These are phyloP conservation scores for Clavariopsis aquatica DNA, from an alignment of 495 filamentous ascomycete species.

Conservation along the genomic window DNA sequence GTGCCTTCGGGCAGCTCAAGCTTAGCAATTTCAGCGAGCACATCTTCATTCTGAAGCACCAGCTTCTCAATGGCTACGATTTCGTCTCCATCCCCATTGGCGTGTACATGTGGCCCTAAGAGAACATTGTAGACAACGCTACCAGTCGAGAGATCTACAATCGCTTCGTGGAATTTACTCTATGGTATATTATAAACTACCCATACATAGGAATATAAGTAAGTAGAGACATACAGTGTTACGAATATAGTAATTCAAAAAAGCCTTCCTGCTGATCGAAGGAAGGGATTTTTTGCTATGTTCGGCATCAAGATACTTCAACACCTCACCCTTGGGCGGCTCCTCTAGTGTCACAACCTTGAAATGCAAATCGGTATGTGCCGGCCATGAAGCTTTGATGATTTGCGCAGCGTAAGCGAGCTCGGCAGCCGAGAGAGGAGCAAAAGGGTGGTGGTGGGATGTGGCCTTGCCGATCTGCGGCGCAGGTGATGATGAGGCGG, in stretches of 20 bases:
- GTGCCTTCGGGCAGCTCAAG: constrained; percentile 64
- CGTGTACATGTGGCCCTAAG: constrained; percentile 59
- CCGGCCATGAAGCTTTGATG: constrained; percentile 54
- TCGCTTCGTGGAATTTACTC: constrained; percentile 68
- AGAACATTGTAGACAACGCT: constrained; percentile 61
- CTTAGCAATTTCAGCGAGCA: constrained; percentile 65
- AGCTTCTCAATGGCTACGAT: constrained; percentile 60
- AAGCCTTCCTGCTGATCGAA: constrained; percentile 54
- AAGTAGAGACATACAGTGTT: constrained; percentile 52
- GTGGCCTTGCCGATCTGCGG: constrained; percentile 20
- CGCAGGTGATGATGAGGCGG: constrained; percentile 17
- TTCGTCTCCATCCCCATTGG: constrained; percentile 60
- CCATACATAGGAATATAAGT: neutral
- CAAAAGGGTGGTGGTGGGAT: constrained; percentile 57
- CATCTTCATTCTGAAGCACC: constrained; percentile 56
- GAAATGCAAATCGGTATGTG: constrained; percentile 58
- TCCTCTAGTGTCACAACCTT: constrained; percentile 67
- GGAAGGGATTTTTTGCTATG: constrained; percentile 42
- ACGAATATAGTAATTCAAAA: constrained; percentile 64
- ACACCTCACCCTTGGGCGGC: constrained; percentile 60
- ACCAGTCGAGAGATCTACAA: constrained; percentile 57
- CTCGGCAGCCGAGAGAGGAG: constrained; percentile 60
- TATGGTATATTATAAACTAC: no score
- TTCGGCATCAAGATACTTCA: constrained; percentile 56
- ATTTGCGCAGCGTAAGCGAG: constrained; percentile 51